Conservation (phyloP, 805 yeast genomes). For the Kazachstania viticola region DNA sequence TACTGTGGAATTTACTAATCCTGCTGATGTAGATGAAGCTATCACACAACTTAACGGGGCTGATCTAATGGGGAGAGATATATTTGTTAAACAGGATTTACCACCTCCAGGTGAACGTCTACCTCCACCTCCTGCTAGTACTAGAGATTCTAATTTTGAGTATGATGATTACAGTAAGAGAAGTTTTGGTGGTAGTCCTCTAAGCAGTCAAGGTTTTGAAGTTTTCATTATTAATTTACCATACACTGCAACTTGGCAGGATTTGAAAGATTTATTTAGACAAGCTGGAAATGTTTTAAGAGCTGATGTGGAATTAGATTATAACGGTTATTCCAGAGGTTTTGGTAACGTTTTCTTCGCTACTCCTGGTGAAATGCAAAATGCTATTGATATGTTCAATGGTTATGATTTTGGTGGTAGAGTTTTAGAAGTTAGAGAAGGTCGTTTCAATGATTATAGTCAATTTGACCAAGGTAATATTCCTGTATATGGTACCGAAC, state of each 20-base stretch:
- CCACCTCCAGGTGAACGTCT: conserved; percentile 48
- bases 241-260: conserved; percentile 68
- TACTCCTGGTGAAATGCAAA: conserved; percentile 52
- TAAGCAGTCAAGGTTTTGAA: conserved; percentile 29
- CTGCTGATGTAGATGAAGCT: conserved; percentile 58
- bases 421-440: conserved; percentile 14
- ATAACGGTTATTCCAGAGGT: conserved; percentile 65
- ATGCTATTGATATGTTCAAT: conserved; percentile 61
- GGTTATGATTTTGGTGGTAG: conserved; percentile 39
- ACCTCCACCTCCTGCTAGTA: conserved; percentile 28
- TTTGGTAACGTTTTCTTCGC: conserved; percentile 72
- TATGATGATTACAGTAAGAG: conserved; percentile 55
- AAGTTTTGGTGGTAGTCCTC: conserved; percentile 11
- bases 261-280: conserved; percentile 72
- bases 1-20: conserved; percentile 67
- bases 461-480: too few relatives aligned
- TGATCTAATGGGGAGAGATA: conserved; percentile 59
- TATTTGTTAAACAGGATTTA: conserved; percentile 82
- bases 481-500: not conserved
- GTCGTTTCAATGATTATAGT: conserved; percentile 10
- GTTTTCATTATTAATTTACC: conserved; percentile 79
- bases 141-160: too few relatives aligned
- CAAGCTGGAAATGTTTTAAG: conserved; percentile 64
- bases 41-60: conserved; percentile 56
- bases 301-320: conserved; percentile 64